Base-by-base conservation (phyloP, 768 basidiomycete species). In the Mrakia hoshinonis region DNA sequence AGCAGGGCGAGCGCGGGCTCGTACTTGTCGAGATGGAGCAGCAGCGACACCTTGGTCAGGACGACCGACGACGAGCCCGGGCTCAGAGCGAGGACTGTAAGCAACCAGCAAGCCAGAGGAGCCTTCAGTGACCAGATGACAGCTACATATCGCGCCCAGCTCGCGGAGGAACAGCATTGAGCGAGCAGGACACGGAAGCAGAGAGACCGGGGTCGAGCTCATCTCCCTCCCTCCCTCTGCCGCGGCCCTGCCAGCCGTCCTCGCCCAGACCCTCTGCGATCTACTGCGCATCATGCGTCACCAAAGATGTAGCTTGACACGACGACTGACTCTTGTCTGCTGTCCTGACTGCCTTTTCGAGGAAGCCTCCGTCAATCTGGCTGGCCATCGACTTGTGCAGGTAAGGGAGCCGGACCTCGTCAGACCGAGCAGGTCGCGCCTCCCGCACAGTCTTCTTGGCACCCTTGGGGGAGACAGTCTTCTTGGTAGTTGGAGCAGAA, bases 301-400 rank as follows among this genome's bases (percentile, higher is more conserved):
- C 54, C 15, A 55, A 24, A 15, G 24, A 6, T 24, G 26, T 34
- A 38, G 20, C 31, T 1, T 22, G 7, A n/a, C 5, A 18, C 5
- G 4, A 29, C 20, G 29, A 76, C 81, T 73, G 76, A 91, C 93
- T 89, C 82, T 91, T 92, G 80, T 92, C 88, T 82, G 91, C 93
- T 74, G 92, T 93, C 84, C 88, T 91, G 77, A 92, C 84, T 34
- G 91, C 92, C 76, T 91, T 92, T 54, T 81, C 80, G 77, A 91
- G 87, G 80, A 93, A 87, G 1, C 89, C 90, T n/a, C 89, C 91
- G 73, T 94, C 91, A 75, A 94, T 87, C 78, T 95, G 93, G 12
- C 90, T 89, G 77, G 86, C 88, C 4, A 96, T 81, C 48, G 90
- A 75, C 38, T 75, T 69, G 67, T 78, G 77, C 26, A 80, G 74